phyloP scores from a whole-genome alignment of 768 basidiomycete genomes.

The Termitomyces sp. region DNA sequence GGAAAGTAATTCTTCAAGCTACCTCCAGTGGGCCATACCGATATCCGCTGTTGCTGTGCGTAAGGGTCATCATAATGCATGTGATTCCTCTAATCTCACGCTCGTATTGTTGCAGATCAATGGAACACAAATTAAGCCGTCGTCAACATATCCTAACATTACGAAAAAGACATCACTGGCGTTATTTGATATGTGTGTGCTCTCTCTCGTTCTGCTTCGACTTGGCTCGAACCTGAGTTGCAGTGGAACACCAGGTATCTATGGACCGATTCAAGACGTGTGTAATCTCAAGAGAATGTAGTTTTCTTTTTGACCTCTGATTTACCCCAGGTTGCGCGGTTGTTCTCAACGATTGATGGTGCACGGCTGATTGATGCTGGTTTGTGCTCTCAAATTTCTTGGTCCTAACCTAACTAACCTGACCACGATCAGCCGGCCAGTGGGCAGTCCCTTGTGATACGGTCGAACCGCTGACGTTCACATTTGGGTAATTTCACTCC shows the following conservation, averaged over 20 bases:
- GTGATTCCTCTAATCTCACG: not conserved
- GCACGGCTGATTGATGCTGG: slow-evolving; percentile 67
- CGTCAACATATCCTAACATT: slow-evolving; percentile 60
- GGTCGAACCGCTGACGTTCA: slow-evolving; percentile 53
- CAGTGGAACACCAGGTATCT: slow-evolving; percentile 70
- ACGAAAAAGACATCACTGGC: slow-evolving; percentile 58
- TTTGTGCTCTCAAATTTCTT: slow-evolving; percentile 21
- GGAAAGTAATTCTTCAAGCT: slow-evolving; percentile 60
- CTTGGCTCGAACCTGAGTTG: not conserved
- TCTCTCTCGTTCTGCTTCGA: not conserved
- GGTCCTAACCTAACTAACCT: not conserved
- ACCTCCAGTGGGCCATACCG: slow-evolving; percentile 73
- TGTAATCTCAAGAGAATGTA: slow-evolving; percentile 13
- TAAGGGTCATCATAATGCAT: not conserved
- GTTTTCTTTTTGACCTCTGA: slow-evolving; percentile 2
- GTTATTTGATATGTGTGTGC: slow-evolving; percentile 66
- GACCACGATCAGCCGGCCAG: slow-evolving; percentile 44
- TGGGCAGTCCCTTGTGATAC: slow-evolving; percentile 77
- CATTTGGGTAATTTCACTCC: slow-evolving; percentile 52
- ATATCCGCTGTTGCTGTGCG: slow-evolving; percentile 53
- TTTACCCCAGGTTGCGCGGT: slow-evolving; percentile 52
- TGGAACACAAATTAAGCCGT: slow-evolving; percentile 43
- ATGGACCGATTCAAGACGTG: slow-evolving; percentile 78
- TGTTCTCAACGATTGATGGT: slow-evolving; percentile 56
- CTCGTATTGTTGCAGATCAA: slow-evolving; percentile 46